Base-by-base conservation (phyloP, 129 eudicot genomes). In the Artemisia argyi region DNA sequence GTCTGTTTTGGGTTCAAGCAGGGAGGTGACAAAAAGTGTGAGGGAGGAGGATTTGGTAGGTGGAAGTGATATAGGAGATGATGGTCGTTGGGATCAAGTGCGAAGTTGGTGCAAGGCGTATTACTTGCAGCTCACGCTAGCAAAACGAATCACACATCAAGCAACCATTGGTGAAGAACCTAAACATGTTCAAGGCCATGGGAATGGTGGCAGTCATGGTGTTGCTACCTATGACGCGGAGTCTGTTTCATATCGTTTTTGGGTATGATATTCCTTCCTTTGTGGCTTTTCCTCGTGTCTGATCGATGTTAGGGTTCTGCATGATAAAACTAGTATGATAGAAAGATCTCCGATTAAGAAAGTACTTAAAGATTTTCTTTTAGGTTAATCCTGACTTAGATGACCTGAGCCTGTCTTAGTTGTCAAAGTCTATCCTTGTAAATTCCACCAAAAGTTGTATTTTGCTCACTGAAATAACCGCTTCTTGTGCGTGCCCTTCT, bases 191-290 rank as follows among this genome's bases (percentile, higher is more conserved):
- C 83, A 62, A 24, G 83, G 79, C 17, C 62, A 54, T 26, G 67
- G 68, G n/a, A 19, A 18, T 30, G 72, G 18, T 0, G 62, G 55
- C 18, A 79, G 73, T 24, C 58, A 68, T 62, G 80, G 74, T 53
- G 64, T 5, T 62, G 79, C 74, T 46, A 44, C 72, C 69, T 66
- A 80, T 73, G 96, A 87, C 78, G 82, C 81, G 2, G 88, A 82
- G 32, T 61, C 85, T 3, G 89, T 85, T 42, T 90, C 97, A 3
- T 83, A 90, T 63, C 83, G 91, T 58, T 82, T 90, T 14, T 90
- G 97, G 97, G 97, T 90, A 85, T 32, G 44, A 46, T 55, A 26
- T 61, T 32, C 42, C 12, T 59, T 22, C 16, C 46, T 58, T 14
- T 57, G 39, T 71, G 61, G 75, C 53, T 39, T 55, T 56, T 55